Conservation (phyloP, 208 protist species). For the Acanthamoeba lenticulata region DNA sequence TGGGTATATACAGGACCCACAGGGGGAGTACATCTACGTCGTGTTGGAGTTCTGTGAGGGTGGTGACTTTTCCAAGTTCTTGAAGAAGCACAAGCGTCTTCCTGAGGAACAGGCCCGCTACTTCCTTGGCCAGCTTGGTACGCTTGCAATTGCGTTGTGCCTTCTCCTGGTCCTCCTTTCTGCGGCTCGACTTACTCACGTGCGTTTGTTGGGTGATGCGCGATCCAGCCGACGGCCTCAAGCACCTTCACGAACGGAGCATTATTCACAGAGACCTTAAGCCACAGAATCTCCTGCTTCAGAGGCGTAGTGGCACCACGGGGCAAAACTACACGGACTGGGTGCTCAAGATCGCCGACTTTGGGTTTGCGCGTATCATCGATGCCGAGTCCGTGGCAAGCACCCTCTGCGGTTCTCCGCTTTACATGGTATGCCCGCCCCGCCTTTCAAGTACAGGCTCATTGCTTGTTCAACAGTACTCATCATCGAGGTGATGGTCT, state of each 20-base stretch:
- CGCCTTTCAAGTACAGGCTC: too few species aligned
- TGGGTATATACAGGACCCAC: not conserved
- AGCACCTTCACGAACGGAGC: not conserved
- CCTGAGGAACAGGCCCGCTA: not conserved
- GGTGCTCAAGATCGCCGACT: constrained; percentile 22
- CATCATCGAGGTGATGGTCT: too few species aligned
- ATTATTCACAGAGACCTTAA: constrained; percentile 33
- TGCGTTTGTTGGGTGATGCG: too few species aligned
- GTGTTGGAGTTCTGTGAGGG: constrained; percentile 38
- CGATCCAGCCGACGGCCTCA: not conserved
- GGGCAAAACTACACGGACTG: not conserved
- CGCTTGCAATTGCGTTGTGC: not conserved
- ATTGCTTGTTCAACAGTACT: not conserved
- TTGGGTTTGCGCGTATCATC: constrained; percentile 35
- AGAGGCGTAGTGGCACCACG: not conserved
- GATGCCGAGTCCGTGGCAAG: not conserved
- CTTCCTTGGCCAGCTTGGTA: constrained; percentile 20
- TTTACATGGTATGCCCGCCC: not conserved
- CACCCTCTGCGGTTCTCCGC: constrained; percentile 16
- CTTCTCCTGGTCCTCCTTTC: too few species aligned
- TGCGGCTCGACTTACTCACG: too few species aligned
- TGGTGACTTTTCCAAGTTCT: constrained; percentile 23
- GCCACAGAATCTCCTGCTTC: constrained; percentile 21
- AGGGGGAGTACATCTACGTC: constrained; percentile 19
- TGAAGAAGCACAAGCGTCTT: not conserved